Evolutionary conservation across 2,329 filamentous ascomycete genomes (phyloP), one percentile per base, ranked within the genome.

Genomic region (Alternaria ventricosa): DNA sequence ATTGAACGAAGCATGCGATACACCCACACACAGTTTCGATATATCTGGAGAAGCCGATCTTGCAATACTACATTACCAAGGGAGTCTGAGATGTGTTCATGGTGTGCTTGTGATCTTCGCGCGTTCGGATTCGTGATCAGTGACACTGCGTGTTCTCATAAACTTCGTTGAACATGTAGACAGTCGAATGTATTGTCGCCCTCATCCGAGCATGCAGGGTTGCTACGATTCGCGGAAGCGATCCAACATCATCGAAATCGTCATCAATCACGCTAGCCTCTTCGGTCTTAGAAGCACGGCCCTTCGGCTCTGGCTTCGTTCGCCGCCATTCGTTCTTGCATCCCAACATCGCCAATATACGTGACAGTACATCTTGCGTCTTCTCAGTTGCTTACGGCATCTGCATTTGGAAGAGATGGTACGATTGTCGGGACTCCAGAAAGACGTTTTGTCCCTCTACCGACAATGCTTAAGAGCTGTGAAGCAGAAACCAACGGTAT

Each of bases 371-470:
- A 61, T 61, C 55, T 55, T 33, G 33, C 28, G 27, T 49, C 30
- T 44, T 27, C 51, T 23, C 44, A 22, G 11, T 53, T 50, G 55
- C 23, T 51, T 23, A 50, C 36, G 23, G 50, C 2, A 12, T 18
- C 13, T 30, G 10, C 47, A 25, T 44, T 7, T n/a, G 18, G 36
- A n/a, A 46, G 47, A 51, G 10, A 81, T 81, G 79, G 71, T 70
- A 22, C 86, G 89, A 72, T 84, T 94, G 25, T 97, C 94, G 8
- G 96, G 96, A 36, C 84, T 98, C n/a, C 95, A 98, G 78, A 90
- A 88, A 73, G 93, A 97, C 75, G 95, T 97, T 4, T 81, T 98
- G 55, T 86, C 89, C 33, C 87, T 99, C 13, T 99, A 98, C 79
- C 89, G 95, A 62, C 88, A 89, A 76, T 98, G 95, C 74, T 84